Evolutionary conservation across 1,139 yeast genomes (phyloP), one percentile per base, ranked within the genome.

Genomic region (Debaryomyces subglobosus): DNA sequence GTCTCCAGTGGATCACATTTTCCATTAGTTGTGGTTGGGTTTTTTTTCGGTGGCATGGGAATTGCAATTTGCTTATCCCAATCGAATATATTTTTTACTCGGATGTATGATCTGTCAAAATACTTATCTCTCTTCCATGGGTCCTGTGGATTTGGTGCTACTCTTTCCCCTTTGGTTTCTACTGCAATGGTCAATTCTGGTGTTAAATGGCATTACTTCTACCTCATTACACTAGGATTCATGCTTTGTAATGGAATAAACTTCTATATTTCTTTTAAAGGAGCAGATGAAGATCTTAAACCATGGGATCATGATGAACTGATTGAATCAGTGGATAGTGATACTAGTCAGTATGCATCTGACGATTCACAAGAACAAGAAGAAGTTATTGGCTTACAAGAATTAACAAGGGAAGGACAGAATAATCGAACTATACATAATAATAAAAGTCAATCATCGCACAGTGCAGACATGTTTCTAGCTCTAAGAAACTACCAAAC

Each of bases 111-210:
- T 29, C 73, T 78, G 35, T 72, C 82, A 13, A 74, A 70, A 38
- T 75, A 77, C 47, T 64, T 84, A 49, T 84, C 88, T 0, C 64
- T 70, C 29, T 71, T 75, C 53, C 89, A 85, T 63, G 88, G 85
- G 0, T 62, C 70, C 13, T 85, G 85, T 60, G 90, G 90, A 1
- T 51, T 79, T 0, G 90, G 89, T 2, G 89, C 88, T 1, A 78
- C 84, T 3, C 53, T 82, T 1, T 72, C 85, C 3, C 90, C 90
- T 0, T 62, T 84, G 23, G 63, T 82, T 9, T 84, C 82, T 6
- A 84, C 88, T 0, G 67, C 78, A 9, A 72, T 84, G 71, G 72
- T 78, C 8, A 68, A 73, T 36, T 54, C 62, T 1, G 85, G 83
- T 2, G 60, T 77, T 7, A 56, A 54, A 43, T 85, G 90, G 90